Conservation (phyloP, 202 grass and related monocot genomes). For the Brachypodium distachyon region DNA sequence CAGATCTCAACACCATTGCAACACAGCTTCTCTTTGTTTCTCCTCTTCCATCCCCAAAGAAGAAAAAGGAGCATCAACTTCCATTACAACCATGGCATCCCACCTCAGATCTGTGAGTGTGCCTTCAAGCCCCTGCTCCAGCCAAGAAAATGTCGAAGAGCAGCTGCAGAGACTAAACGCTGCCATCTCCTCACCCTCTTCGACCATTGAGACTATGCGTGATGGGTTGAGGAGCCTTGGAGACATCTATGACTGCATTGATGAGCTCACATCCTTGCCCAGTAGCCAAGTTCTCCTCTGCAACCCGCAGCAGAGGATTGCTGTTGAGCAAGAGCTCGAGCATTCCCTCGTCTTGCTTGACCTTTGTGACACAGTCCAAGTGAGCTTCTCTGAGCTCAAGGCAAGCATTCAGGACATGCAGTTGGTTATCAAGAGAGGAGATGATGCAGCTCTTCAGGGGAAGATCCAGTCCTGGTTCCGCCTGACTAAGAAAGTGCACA, state of each 20-base stretch:
- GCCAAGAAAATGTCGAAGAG: conserved; percentile 12
- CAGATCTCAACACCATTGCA: background rate
- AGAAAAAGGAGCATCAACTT: background rate
- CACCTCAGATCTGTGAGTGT: conserved; percentile 3
- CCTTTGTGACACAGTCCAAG: conserved; percentile 25
- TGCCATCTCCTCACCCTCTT: conserved; percentile 3
- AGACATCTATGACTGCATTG: conserved; percentile 28
- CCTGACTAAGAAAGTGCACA: conserved; percentile 25
- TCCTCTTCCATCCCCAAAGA: background rate
- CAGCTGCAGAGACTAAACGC: conserved; percentile 9
- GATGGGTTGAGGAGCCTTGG: conserved; percentile 25
- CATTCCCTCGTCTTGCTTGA: conserved; percentile 35
- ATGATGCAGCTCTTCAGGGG: background rate
- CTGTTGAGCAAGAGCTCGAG: conserved; percentile 42
- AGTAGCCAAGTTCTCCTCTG: conserved; percentile 27
- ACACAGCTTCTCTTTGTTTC: background rate
- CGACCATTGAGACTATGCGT: conserved; percentile 7
- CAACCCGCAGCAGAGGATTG: conserved; percentile 16
- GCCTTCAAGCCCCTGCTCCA: conserved; percentile 26
- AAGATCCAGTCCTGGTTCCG: conserved; percentile 11
- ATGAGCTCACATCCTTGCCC: conserved; percentile 20
- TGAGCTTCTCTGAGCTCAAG: conserved; percentile 29
- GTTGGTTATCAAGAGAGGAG: conserved; percentile 29
- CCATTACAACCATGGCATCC: background rate
- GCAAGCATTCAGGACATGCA: conserved; percentile 23